A percentile compares a stretch with the other conserved stretches of the same genome.
Evolutionary conservation across 2,329 filamentous ascomycete species (phyloP).

Genomic region (Diaporthe ilicicola): DNA sequence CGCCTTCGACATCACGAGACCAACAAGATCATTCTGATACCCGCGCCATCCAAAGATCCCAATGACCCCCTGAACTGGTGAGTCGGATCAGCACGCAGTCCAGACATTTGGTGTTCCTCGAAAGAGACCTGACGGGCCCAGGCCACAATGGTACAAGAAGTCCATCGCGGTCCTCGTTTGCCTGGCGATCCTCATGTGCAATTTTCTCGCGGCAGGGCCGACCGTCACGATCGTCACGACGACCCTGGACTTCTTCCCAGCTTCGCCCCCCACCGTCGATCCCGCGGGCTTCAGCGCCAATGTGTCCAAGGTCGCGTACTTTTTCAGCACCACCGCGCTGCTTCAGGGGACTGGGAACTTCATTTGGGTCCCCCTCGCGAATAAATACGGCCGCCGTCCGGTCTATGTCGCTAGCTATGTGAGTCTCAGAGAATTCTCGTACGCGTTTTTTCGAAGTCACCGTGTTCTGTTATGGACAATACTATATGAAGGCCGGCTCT

Average conservation of each 20-base stretch:
- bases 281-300: conserved; percentile 40
- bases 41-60: conserved; percentile 57
- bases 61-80: conserved; percentile 64
- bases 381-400: conserved; percentile 54
- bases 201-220: conserved; percentile 65
- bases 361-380: conserved; percentile 55
- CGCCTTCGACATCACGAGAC: conserved; percentile 51
- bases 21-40: conserved; percentile 60
- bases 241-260: conserved; percentile 56
- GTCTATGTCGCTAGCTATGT: conserved; percentile 54
- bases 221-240: conserved; percentile 59
- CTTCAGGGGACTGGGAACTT: conserved; percentile 58
- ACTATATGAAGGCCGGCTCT: no score
- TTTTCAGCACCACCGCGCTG: conserved; percentile 61
- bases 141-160: conserved; percentile 56
- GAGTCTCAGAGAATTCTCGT: not conserved
- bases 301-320: conserved; percentile 57
- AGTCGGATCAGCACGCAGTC: conserved; percentile 29
- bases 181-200: conserved; percentile 63
- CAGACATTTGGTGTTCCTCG: not conserved
- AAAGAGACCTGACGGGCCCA: conserved; percentile 33
- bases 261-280: conserved; percentile 40
- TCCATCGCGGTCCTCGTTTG: conserved; percentile 60
- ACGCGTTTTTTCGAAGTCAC: not conserved
- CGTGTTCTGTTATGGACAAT: not conserved